Percentiles rank a stretch among this genome's conserved stretches.
phyloP scores from a whole-genome alignment of 2,329 filamentous ascomycete species.

The Verticillium alfalfae region DNA sequence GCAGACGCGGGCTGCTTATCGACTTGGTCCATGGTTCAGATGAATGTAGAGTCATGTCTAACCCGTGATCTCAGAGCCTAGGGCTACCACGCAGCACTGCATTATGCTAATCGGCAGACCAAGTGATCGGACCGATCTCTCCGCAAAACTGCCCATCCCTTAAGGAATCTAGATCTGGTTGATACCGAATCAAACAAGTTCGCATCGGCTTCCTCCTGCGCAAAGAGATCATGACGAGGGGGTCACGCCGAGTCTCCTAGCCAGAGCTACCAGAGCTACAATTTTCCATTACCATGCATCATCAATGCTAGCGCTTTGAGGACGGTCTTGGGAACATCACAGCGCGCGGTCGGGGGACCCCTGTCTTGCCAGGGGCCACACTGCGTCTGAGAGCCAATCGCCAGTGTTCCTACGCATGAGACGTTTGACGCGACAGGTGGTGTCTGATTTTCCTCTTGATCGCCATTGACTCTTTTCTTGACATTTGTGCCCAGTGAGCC shows the following conservation, averaged over 20 bases:
- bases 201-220: not conserved
- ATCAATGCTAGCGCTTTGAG: no score
- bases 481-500: not conserved
- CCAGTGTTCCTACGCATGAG: not conserved
- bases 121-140: not conserved
- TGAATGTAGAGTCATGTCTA: no score
- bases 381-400: conserved; percentile 4
- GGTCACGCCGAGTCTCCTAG: not conserved
- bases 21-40: no score
- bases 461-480: not conserved
- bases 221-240: not conserved
- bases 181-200: not conserved
- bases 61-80: no score
- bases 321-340: no score
- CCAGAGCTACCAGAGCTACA: no score
- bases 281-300: no score
- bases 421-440: conserved; percentile 9
- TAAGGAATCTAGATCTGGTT: not conserved
- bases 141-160: not conserved
- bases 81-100: not conserved
- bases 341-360: not conserved
- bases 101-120: not conserved
- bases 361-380: not conserved
- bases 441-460: conserved; percentile 8
- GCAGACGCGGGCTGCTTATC: no score